phyloP scores from a whole-genome alignment of 2,329 filamentous ascomycete species.

The Botrytis fabae region DNA sequence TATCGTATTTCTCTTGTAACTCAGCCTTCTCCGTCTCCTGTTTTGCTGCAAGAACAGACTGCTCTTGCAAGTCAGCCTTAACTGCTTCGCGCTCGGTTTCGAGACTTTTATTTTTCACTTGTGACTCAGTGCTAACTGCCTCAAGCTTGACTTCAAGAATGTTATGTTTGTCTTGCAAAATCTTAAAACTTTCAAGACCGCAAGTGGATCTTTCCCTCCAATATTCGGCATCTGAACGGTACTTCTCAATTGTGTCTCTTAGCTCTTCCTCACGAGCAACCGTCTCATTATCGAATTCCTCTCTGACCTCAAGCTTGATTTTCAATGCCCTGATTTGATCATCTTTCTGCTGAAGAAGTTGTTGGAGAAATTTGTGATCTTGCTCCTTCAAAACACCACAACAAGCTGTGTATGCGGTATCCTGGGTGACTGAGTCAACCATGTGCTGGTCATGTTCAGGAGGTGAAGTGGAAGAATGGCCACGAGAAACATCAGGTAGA shows the following conservation, averaged over 20 bases:
- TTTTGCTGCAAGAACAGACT: not conserved
- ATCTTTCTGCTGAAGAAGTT: not conserved
- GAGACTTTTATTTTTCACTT: not conserved
- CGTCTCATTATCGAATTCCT: not conserved
- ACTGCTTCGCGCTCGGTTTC: too few relatives aligned
- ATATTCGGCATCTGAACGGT: not conserved
- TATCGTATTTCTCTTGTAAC: not conserved
- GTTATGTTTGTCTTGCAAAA: not conserved
- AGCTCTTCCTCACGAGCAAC: not conserved
- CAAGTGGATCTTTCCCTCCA: not conserved
- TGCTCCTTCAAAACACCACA: fast-evolving
- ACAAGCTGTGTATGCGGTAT: not conserved
- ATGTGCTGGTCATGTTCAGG: not conserved
- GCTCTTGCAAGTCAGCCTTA: not conserved
- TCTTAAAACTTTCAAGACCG: not conserved
- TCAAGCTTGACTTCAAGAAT: not conserved
- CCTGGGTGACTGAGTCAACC: not conserved
- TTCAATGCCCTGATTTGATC: not conserved
- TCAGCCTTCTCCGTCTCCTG: not conserved
- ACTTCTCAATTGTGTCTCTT: not conserved
- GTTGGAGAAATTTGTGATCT: not conserved
- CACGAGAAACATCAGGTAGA: too few relatives aligned
- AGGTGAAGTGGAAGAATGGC: not conserved
- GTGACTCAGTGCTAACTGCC: not conserved
- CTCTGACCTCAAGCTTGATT: not conserved